These are phyloP conservation scores for Truncatella angustata DNA, from an alignment of 2,329 filamentous ascomycete genomes.

Conservation along the genomic window DNA sequence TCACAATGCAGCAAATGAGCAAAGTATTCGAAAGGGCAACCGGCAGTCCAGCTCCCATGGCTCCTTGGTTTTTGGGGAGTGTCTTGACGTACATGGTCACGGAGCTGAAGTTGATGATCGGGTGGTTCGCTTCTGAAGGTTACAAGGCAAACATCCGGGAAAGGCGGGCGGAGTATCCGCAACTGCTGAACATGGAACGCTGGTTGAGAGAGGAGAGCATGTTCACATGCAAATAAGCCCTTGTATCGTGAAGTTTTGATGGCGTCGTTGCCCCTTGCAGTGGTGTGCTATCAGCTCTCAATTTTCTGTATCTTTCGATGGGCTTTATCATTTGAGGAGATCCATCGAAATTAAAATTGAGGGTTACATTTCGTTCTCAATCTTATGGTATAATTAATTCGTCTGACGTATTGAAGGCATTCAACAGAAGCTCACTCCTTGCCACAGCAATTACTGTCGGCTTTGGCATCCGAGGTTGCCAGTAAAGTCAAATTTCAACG, in stretches of 20 bases:
- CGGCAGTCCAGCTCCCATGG: conserved; percentile 23
- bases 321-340: too few species aligned
- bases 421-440: too few species aligned
- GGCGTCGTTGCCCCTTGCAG: too few species aligned
- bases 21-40: conserved; percentile 26
- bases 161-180: conserved; percentile 27
- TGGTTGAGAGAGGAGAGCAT: conserved; percentile 29
- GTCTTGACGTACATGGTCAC: conserved; percentile 26
- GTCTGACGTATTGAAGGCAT: too few species aligned
- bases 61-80: conserved; percentile 29
- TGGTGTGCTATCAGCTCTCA: too few species aligned
- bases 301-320: too few species aligned
- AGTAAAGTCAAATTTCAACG: too few species aligned
- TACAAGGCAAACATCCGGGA: conserved; percentile 30
- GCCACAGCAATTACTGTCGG: too few species aligned
- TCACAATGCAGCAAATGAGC: conserved; percentile 32
- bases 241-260: neutral
- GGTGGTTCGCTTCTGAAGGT: conserved; percentile 34
- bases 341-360: too few species aligned
- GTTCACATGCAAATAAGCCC: conserved; percentile 18
- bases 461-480: too few species aligned
- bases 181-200: conserved; percentile 29
- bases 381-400: too few species aligned
- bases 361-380: too few species aligned
- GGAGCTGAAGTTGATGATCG: conserved; percentile 31